phyloP scores from a whole-genome alignment of 1,139 yeast genomes.

The Pichia norvegensis region DNA sequence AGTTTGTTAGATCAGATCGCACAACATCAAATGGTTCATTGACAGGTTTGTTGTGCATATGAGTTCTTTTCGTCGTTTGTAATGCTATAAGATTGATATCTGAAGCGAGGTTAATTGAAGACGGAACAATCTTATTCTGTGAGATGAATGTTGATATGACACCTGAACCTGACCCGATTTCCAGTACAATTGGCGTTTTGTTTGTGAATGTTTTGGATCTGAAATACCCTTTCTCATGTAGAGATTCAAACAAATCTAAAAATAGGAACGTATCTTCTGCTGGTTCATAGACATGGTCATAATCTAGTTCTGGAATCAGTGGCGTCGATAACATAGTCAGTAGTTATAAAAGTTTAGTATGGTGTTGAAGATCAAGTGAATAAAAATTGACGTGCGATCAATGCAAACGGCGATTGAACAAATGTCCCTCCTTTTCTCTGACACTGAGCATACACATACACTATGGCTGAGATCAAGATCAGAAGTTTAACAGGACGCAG shows the following conservation, averaged over 20 bases:
- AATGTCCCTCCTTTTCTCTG: background rate
- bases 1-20: slow-evolving; percentile 50
- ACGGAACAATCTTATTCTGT: slow-evolving; percentile 38
- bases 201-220: slow-evolving; percentile 25
- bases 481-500: slow-evolving; percentile 73
- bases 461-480: slow-evolving; percentile 25
- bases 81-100: slow-evolving; percentile 82
- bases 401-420: background rate
- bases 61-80: slow-evolving; percentile 43
- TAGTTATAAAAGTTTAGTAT: too few relatives aligned
- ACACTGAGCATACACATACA: background rate
- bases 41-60: slow-evolving; percentile 34
- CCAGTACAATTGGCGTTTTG: slow-evolving; percentile 54
- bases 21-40: slow-evolving; percentile 41
- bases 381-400: background rate
- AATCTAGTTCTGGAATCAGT: slow-evolving; percentile 35
- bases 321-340: slow-evolving; percentile 51
- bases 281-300: slow-evolving; percentile 74
- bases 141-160: slow-evolving; percentile 70
- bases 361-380: background rate
- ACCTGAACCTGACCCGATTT: slow-evolving; percentile 90
- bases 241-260: slow-evolving; percentile 68
- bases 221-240: slow-evolving; percentile 32
- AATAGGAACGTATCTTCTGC: slow-evolving; percentile 84
- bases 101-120: slow-evolving; percentile 52